Evolutionary conservation across 164 flowering plant genomes (phyloP), one percentile per base, ranked within the genome.

Genomic region (Stephania cephalantha): DNA sequence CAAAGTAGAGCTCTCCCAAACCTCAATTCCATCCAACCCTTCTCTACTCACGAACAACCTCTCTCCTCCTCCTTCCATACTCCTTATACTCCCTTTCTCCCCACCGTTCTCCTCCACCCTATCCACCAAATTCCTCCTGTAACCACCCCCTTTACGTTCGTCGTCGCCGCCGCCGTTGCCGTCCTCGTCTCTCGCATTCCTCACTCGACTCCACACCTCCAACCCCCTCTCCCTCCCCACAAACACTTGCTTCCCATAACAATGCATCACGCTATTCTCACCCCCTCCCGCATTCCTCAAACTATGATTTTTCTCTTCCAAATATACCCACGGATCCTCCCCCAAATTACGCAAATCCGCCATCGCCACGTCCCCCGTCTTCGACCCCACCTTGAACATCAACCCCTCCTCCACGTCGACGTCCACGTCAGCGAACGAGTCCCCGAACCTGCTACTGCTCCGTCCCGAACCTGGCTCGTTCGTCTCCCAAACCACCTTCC

Each of bases 321-420:
- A 71, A 83, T 95, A 95, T 4, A 91, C 86, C 99, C 98, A 95
- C 7, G 98, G 98, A 79, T 95, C 98, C 1, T 90, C 95, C 65
- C 86, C 86, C 72, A 95, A 77, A 4, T 82, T 84, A 12, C 95
- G 86, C 76, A 95, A 31, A 79, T 95, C 98, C 13, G 97, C 98
- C 84, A 89, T 72, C 1, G 81, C 97, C 72, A 95, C 30, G 64
- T 93, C 99, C 0, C 98, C 98, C 0, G 96, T 89, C 52, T 90
- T 91, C 6, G 97, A 95, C 46, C 99, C 89, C 3, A 93, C 82
- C 84, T 95, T 95, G 78, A 87, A 88, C 74, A 95, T 64, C 1
- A 61, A 64, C 63, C 76, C 75, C 72, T 82, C 89, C 0, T 87
- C 90, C 35, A 76, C 79, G 71, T 92, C 93, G 1, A 85, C 91